Percentiles rank a stretch among this genome's conserved stretches.
Evolutionary conservation across 768 basidiomycete species (phyloP).

Genomic region (Hypsizygus marmoreus): DNA sequence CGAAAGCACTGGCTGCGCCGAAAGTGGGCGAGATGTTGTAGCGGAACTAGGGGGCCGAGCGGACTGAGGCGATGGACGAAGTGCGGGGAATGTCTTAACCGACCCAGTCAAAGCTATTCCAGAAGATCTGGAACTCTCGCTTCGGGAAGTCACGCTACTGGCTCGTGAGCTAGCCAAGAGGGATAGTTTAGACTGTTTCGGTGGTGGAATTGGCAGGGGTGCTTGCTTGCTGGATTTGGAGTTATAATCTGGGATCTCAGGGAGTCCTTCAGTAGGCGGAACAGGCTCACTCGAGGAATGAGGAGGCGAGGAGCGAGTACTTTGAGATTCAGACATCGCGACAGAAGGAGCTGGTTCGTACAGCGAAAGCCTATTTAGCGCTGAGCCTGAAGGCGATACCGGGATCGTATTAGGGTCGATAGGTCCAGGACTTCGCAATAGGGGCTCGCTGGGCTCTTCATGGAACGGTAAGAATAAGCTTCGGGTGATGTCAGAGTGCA

Average conservation of each 20-base stretch:
- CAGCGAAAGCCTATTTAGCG: slow-evolving; percentile 58
- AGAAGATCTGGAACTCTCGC: slow-evolving; percentile 56
- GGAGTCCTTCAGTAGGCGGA: slow-evolving; percentile 49
- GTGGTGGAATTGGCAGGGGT: slow-evolving; percentile 17
- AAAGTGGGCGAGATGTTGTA: slow-evolving; percentile 23
- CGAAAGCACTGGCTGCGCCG: slow-evolving; percentile 26
- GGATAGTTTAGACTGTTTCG: slow-evolving; percentile 68
- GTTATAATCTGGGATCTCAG: slow-evolving; percentile 55
- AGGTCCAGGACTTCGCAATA: slow-evolving; percentile 17
- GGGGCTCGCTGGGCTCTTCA: slow-evolving; percentile 1
- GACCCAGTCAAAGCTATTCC: slow-evolving; percentile 57
- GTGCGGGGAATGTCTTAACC: slow-evolving; percentile 69
- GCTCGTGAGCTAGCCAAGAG: slow-evolving; percentile 67
- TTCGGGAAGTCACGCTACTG: slow-evolving; percentile 44
- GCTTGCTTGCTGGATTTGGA: slow-evolving; percentile 41
- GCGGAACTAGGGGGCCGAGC: slow-evolving; percentile 38
- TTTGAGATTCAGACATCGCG: slow-evolving; percentile 43
- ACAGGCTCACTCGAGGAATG: slow-evolving; percentile 43
- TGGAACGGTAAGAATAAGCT: neutral
- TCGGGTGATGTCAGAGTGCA: neutral
- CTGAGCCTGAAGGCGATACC: slow-evolving; percentile 69
- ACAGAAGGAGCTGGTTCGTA: slow-evolving; percentile 61
- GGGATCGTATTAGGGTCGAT: slow-evolving; percentile 60
- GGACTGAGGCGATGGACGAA: slow-evolving; percentile 71
- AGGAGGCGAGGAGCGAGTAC: slow-evolving; percentile 38